Evolutionary conservation across 345 rosid species (phyloP).

Genomic region (Gossypium anomalum): DNA sequence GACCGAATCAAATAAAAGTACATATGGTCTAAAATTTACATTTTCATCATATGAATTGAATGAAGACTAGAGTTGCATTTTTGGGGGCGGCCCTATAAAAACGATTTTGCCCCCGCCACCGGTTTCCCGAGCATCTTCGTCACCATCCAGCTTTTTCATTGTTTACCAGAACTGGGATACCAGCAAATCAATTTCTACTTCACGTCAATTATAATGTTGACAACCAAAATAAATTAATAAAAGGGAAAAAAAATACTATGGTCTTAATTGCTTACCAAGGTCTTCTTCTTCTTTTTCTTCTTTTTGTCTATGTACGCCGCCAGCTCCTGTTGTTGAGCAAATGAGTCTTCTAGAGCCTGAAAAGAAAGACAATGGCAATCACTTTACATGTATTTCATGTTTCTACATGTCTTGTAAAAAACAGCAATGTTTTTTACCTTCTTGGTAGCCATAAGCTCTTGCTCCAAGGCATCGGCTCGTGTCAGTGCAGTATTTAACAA

Average conservation of each 20-base stretch:
- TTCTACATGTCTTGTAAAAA: neutral
- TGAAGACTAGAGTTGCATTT: constrained; percentile 22
- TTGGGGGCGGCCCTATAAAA: neutral
- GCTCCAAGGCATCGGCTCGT: constrained; percentile 67
- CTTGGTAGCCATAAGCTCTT: constrained; percentile 72
- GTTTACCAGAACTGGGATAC: constrained; percentile 41
- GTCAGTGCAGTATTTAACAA: constrained; percentile 62
- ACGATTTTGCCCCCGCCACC: constrained; percentile 15
- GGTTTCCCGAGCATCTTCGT: constrained; percentile 19
- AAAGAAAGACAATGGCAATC: constrained; percentile 5
- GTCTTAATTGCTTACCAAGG: constrained; percentile 29
- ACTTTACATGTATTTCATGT: neutral
- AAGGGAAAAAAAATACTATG: neutral
- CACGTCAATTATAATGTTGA: neutral
- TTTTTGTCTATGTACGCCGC: constrained; percentile 73
- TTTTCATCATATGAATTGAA: constrained; percentile 19
- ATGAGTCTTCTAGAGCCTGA: constrained; percentile 81
- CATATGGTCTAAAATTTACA: constrained; percentile 16
- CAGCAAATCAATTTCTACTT: constrained; percentile 13
- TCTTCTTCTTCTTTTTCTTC: constrained; percentile 72
- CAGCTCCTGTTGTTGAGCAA: constrained; percentile 65
- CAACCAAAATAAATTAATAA: neutral
- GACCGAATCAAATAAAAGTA: neutral
- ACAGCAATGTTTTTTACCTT: constrained; percentile 41
- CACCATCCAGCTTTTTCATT: constrained; percentile 15